Evolutionary conservation across 2,329 filamentous ascomycete species (phyloP).

Genomic region (Exophiala viscosa): DNA sequence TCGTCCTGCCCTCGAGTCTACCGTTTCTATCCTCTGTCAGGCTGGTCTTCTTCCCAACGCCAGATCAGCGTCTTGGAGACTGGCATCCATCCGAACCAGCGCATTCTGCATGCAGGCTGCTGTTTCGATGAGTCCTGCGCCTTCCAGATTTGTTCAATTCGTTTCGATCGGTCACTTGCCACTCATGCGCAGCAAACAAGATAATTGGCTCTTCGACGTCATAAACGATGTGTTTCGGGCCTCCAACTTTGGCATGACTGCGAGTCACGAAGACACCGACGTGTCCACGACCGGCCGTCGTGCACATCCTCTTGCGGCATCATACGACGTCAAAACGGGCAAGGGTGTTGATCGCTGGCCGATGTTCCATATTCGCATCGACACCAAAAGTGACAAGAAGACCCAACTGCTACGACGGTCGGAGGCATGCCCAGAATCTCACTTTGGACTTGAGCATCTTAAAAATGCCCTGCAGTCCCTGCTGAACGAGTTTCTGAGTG

Average conservation of each 20-base stretch:
- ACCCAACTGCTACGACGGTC: conserved; percentile 39
- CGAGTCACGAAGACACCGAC: conserved; percentile 36
- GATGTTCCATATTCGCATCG: conserved; percentile 78
- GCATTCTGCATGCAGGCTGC: conserved; percentile 63
- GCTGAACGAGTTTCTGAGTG: conserved; percentile 69
- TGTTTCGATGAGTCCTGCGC: conserved; percentile 64
- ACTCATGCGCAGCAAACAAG: conserved; percentile 52
- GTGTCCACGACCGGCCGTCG: conserved; percentile 8
- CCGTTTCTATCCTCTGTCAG: conserved; percentile 12
- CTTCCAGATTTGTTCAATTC: conserved; percentile 73
- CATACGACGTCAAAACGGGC: conserved; percentile 31
- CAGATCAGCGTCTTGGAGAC: conserved; percentile 61
- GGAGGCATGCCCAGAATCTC: neutral
- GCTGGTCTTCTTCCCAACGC: conserved; percentile 27
- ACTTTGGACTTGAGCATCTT: conserved; percentile 2
- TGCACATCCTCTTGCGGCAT: conserved; percentile 32
- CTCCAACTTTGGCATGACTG: conserved; percentile 69
- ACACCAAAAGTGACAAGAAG: conserved; percentile 31
- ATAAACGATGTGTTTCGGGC: conserved; percentile 72
- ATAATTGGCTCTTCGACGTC: conserved; percentile 68
- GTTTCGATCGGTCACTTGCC: conserved; percentile 73
- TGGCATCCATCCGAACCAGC: conserved; percentile 62
- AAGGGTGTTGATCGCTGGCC: conserved; percentile 79
- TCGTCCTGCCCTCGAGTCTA: conserved; percentile 1
- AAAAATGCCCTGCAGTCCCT: conserved; percentile 45